Percentiles rank a stretch among this genome's conserved stretches.
Evolutionary conservation across 164 flowering plant genomes (phyloP).

Genomic region (Vitis vinifera): ASM3070453v1 NC_081810.1:5101501-5102000

Average conservation of each 20-base stretch:
- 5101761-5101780: neutral
- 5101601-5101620: slow-evolving; percentile 79
- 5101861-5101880: slow-evolving; percentile 10
- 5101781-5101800: neutral
- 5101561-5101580: slow-evolving; percentile 86
- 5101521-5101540: slow-evolving; percentile 96
- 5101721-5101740: neutral
- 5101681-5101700: slow-evolving; percentile 16
- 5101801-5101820: neutral
- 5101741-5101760: neutral
- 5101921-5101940: slow-evolving; percentile 54
- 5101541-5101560: slow-evolving; percentile 68
- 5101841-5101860: neutral
- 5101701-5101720: slow-evolving; percentile 13
- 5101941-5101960: slow-evolving; percentile 12
- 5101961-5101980: slow-evolving; percentile 41
- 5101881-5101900: neutral
- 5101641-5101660: neutral
- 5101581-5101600: slow-evolving; percentile 95
- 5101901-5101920: slow-evolving; percentile 31
- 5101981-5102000: slow-evolving; percentile 32
- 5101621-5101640: slow-evolving; percentile 32
- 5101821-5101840: neutral
- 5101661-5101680: too few relatives aligned
- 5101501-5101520: slow-evolving; percentile 93